Base-by-base conservation (phyloP, 306 rosid genomes). In the Dryas octopetala region DNA sequence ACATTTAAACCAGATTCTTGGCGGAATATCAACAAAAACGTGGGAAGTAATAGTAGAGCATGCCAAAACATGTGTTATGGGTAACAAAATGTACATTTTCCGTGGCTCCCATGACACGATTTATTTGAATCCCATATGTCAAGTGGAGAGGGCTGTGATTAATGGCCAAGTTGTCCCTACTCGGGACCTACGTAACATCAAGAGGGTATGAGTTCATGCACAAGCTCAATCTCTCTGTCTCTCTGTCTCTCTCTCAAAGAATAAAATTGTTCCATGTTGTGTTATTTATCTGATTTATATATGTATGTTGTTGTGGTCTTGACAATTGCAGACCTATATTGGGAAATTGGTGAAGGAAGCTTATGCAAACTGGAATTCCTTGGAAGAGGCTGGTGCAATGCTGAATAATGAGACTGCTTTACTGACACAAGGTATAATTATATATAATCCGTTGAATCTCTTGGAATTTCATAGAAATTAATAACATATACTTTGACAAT, bases 1-100 rank as follows among this genome's bases (percentile, higher is more conserved):
- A 23, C 23, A 23, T 23, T 43, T n/a, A 4, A 54, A 80, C 43
- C 83, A 94, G 98, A 84, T 84, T 59, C 83, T 95, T 57, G 98
- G 97, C 0, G 96, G 91, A 12, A 91, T 95, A 97, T 95, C 98
- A 0, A 96, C 90, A 3, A 95, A 65, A 68, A 87, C 85, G 90
- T 95, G 98, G 98, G 89, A 91, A 6, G 87, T 45, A 3, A 82
- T 93, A 0, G 23, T 89, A 9, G 89, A 78, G 66, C 98, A 91
- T 63, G 98, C 98, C 0, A 85, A 13, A 75, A 89, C 97, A 0
- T 95, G 96, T 49, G 82, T 65, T 0, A 48, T 87, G 79, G 90
- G 96, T n/a, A 84, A 60, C 82, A 91, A 95, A 71, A 5, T 67
- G 10, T 88, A 87, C 66, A 7, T 86, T 15, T 85, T 61, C 40